These are phyloP conservation scores for Podaxis carcinomalis DNA, from an alignment of 768 basidiomycete genomes.

Conservation along the genomic window DNA sequence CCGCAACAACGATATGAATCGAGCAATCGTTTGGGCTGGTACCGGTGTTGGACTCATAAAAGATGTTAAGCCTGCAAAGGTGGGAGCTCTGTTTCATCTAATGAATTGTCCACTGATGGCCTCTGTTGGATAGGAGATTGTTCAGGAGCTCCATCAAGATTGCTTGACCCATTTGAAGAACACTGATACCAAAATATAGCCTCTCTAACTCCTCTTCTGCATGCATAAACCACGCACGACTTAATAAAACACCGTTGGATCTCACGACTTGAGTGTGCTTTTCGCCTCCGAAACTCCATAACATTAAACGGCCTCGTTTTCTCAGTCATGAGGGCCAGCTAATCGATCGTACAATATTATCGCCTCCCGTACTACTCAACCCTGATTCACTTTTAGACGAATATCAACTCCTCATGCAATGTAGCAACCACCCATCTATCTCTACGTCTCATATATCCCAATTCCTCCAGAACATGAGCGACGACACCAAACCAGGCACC, in stretches of 20 bases:
- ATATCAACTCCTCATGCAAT: not conserved
- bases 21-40: constrained; percentile 67
- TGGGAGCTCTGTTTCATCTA: constrained; percentile 13
- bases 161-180: constrained; percentile 30
- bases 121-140: constrained; percentile 42
- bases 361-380: not conserved
- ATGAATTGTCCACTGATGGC: constrained; percentile 3
- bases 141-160: constrained; percentile 47
- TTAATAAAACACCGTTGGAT: not conserved
- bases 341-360: not conserved
- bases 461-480: not conserved
- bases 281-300: not conserved
- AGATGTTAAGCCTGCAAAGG: constrained; percentile 35
- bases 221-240: constrained; percentile 9
- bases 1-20: constrained; percentile 39
- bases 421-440: not conserved
- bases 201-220: constrained; percentile 2
- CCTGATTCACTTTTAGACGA: not conserved
- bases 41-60: constrained; percentile 57
- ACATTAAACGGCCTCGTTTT: not conserved
- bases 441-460: not conserved
- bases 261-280: not conserved
- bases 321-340: not conserved
- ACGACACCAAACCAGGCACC: not conserved
- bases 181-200: not conserved